These are phyloP conservation scores for Candolleomyces eurysporus DNA, from an alignment of 768 basidiomycete genomes.

Conservation along the genomic window DNA sequence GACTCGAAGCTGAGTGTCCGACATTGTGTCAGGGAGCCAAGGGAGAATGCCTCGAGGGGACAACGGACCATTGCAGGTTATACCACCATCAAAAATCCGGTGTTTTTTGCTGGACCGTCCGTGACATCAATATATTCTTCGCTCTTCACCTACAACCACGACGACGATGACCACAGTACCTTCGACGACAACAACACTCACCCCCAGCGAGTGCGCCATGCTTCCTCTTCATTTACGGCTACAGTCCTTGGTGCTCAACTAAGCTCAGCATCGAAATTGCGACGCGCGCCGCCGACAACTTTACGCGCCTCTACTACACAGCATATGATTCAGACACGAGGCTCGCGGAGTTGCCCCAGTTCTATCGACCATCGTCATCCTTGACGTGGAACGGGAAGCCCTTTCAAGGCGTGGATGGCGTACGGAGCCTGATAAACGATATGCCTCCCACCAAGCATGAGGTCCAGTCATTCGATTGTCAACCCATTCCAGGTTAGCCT, in stretches of 20 bases:
- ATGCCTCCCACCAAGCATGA: slow-evolving; percentile 85
- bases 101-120: too few species aligned
- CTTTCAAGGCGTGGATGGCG: slow-evolving; percentile 67
- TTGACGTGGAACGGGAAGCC: slow-evolving; percentile 86
- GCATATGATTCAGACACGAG: slow-evolving; percentile 82
- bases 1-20: slow-evolving; percentile 50
- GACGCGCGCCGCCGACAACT: slow-evolving; percentile 79
- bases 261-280: slow-evolving; percentile 75
- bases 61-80: background rate
- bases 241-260: slow-evolving; percentile 6
- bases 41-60: background rate
- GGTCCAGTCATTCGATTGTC: slow-evolving; percentile 85
- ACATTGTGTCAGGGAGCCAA: slow-evolving; percentile 19
- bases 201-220: slow-evolving; percentile 55
- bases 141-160: background rate
- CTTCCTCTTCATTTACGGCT: slow-evolving; percentile 13
- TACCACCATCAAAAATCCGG: too few species aligned
- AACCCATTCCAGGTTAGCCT: slow-evolving; percentile 75
- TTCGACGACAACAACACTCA: slow-evolving; percentile 27
- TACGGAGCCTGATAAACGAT: slow-evolving; percentile 61
- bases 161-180: background rate
- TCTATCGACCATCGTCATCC: slow-evolving; percentile 75
- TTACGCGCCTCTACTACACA: slow-evolving; percentile 78
- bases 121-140: too few species aligned
- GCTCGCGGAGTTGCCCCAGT: slow-evolving; percentile 71